Evolutionary conservation across 1,139 yeast species (phyloP), one percentile per base, ranked within the genome.

Genomic region (Debaryomyces subglobosus): DNA sequence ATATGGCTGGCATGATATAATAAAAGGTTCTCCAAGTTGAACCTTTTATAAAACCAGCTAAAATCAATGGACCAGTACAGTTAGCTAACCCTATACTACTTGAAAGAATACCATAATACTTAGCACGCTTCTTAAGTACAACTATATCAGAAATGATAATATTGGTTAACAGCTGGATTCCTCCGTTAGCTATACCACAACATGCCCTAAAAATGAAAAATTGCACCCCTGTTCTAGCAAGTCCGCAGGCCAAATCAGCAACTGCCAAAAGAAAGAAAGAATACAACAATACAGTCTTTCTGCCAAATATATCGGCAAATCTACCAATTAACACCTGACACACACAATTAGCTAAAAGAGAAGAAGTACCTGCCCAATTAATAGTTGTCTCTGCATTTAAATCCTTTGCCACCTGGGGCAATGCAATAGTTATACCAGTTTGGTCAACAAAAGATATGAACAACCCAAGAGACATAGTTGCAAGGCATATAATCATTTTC

Each of bases 81-180:
- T 78, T 78, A 3, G 86, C 88, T 5, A 81, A 52, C 0, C 85
- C 86, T 20, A 81, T 77, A 51, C 73, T 69, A 0, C 79, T 62
- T 1, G 85, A 85, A 32, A 81, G 61, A 32, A 76, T 74, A 2
- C 80, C 80, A 54, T 74, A 78, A 54, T 65, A 76, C 52, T 72
- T 74, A 0, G 80, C 80, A 51, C 81, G 62, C 51, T 76, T 74
- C 51, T 69, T 64, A 40, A 74, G 63, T 0, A 78, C 68, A 10
- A 75, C 76, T 24, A 76, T 64, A 49, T 76, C 81, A 50, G 79
- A 72, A 46, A 74, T 59, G 6, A 74, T 65, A 6, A 74, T 74
- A 77, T 74, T 74, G 5, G 68, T 61, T 38, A 75, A 56, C 15
- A 76, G 72, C 20, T 74, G 71, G 0, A 72, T 67, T 0, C 80